phyloP scores from a whole-genome alignment of 129 eudicot genomes.

The Flaveria trinervia region DNA sequence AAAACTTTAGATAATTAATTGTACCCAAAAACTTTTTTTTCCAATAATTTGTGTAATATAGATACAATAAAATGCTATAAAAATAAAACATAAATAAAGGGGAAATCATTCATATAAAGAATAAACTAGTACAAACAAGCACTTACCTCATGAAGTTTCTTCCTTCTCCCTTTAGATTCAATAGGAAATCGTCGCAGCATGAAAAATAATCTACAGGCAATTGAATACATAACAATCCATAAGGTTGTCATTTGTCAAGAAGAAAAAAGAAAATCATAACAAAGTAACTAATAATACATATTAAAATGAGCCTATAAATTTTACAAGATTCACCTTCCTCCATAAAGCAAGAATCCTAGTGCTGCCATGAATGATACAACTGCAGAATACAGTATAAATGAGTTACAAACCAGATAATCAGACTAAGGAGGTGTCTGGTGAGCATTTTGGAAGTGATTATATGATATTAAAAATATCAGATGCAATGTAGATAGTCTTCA shows the following conservation, averaged over 20 bases:
- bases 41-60: neutral
- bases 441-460: neutral
- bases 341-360: constrained; percentile 77
- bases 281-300: neutral
- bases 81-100: neutral
- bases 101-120: constrained; percentile 2
- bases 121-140: constrained; percentile 6
- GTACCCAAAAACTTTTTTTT: neutral
- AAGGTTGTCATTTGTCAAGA: neutral
- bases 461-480: too few relatives aligned
- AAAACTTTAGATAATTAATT: neutral
- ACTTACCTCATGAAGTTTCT: constrained; percentile 91
- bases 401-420: neutral
- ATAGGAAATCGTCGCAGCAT: constrained; percentile 90
- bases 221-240: constrained; percentile 12
- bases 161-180: constrained; percentile 89
- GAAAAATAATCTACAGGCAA: constrained; percentile 57
- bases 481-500: neutral
- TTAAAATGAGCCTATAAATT: neutral
- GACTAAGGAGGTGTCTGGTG: neutral
- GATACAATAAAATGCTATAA: neutral
- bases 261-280: neutral
- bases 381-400: constrained; percentile 33
- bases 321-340: constrained; percentile 68
- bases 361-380: constrained; percentile 87